Base-by-base conservation (phyloP, 1,284 basidiomycete species). In the Sanghuangporus baumii region DNA sequence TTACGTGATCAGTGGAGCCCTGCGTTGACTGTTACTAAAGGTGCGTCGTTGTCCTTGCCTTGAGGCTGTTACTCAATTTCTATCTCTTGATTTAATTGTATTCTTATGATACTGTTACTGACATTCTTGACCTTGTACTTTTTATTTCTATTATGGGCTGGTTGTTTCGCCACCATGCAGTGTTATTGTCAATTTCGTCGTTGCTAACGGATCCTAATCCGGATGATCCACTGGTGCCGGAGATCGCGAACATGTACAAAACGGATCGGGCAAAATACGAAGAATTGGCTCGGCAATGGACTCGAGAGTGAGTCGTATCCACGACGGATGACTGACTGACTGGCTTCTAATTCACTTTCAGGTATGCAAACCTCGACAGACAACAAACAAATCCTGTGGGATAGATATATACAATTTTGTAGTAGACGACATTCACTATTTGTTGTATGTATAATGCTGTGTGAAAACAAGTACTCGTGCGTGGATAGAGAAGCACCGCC, bases 151-250 rank as follows among this genome's bases (percentile, higher is more conserved):
- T 60, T 9, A 26, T 55, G 2, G 14, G 41, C 2, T 3, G 2
- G 23, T 2, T 3, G 3, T 2, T 14, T 2, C 2, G 6, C n/a
- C 12, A 14, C 41, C 41, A 43, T 20, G 48, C 67, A 96, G 94
- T 97, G 41, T 75, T 98, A 41, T 83, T 97, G 70, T 96, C 93
- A 71, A 96, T 98, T 73, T 96, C 93, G 71, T 97, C 96, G 68
- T 94, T 97, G 91, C 79, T 98, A 71, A 96, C 94, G 57, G 96
- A 98, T 75, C 95, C 95, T 68, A 98, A 97, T 79, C 95, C 95
- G 61, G 94, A 96, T 76, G 95, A 98, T 73, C 95, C 86, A 16
- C 78, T 89, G 73, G 87, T 89, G 55, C 88, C 89, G 57, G 87
- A 89, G 67, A 90, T 91, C 67, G 88, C 94, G 43, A 88, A 96